Percentiles rank a stretch among this genome's conserved stretches.
phyloP scores from a whole-genome alignment of 345 rosid species.

The Eutrema japonicum region DNA sequence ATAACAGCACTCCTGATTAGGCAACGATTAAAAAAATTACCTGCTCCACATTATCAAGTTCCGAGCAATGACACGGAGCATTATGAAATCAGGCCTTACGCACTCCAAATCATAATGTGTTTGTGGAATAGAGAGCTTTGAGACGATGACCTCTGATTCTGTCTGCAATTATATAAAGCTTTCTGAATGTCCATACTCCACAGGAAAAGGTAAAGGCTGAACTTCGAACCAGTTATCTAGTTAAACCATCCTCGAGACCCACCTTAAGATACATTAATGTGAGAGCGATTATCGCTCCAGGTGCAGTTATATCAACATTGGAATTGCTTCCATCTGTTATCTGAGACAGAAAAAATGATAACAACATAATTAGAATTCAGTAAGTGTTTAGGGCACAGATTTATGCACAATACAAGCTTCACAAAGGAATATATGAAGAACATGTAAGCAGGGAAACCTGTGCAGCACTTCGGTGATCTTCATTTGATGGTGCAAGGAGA shows the following conservation, averaged over 20 bases:
- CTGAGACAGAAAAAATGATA: conserved; percentile 46
- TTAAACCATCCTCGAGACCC: conserved; percentile 33
- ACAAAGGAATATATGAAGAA: conserved; percentile 23
- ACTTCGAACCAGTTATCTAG: conserved; percentile 25
- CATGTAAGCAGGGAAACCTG: conserved; percentile 61
- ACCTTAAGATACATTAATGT: conserved; percentile 94
- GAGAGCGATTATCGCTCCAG: conserved; percentile 93
- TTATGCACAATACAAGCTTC: conserved; percentile 25
- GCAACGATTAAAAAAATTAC: conserved; percentile 44
- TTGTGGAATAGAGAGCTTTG: conserved; percentile 84
- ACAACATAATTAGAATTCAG: conserved; percentile 19
- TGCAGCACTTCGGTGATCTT: conserved; percentile 70
- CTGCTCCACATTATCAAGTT: conserved; percentile 97
- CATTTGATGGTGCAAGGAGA: conserved; percentile 53
- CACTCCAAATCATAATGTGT: conserved; percentile 82
- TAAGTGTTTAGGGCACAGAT: conserved; percentile 8
- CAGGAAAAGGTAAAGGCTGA: conserved; percentile 21
- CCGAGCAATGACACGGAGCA: conserved; percentile 98
- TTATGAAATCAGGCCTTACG: conserved; percentile 94
- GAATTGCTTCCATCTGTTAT: conserved; percentile 78
- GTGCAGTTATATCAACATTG: conserved; percentile 95
- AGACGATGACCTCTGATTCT: conserved; percentile 73
- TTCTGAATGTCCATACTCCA: conserved; percentile 26
- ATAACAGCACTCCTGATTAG: conserved; percentile 28
- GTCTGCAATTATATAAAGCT: conserved; percentile 57